These are phyloP conservation scores for Prinsepia uniflora DNA, from an alignment of 306 rosid species.

Conservation along the genomic window DNA sequence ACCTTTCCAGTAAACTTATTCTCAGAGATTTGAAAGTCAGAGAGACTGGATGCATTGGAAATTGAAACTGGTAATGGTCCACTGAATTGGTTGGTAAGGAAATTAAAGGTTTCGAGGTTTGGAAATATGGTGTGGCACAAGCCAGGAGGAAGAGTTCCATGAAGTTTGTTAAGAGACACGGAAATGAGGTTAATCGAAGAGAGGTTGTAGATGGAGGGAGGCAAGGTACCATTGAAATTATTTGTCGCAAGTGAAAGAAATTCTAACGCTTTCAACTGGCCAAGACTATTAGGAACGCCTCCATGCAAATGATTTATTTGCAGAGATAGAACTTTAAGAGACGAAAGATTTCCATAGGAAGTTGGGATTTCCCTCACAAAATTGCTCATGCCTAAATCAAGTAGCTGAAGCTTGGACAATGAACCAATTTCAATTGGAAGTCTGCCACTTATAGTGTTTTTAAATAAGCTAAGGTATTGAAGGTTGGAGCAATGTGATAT, in stretches of 20 bases:
- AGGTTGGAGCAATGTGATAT: constrained; percentile 11
- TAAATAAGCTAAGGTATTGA: not conserved
- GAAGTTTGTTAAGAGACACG: not conserved
- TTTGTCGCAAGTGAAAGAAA: too few relatives aligned
- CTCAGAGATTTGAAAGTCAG: not conserved
- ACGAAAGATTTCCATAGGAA: constrained; percentile 9
- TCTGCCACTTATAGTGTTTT: not conserved
- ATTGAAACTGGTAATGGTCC: constrained; percentile 1
- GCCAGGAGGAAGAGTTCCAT: constrained; percentile 24
- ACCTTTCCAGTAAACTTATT: constrained; percentile 26
- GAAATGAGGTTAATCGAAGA: not conserved
- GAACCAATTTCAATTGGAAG: not conserved
- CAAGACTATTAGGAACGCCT: not conserved
- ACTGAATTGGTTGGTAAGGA: not conserved
- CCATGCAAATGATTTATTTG: not conserved
- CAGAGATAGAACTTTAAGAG: not conserved
- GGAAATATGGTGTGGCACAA: constrained; percentile 1
- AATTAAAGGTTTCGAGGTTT: not conserved
- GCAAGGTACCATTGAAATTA: not conserved
- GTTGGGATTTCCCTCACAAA: not conserved
- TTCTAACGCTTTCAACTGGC: too few relatives aligned
- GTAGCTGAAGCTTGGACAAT: not conserved
- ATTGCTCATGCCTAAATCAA: not conserved
- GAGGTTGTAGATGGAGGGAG: not conserved
- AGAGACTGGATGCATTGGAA: constrained; percentile 23